Evolutionary conservation across 2,329 filamentous ascomycete species (phyloP), one percentile per base, ranked within the genome.

Genomic region (Hawksworthiomyces lignivorus): DNA sequence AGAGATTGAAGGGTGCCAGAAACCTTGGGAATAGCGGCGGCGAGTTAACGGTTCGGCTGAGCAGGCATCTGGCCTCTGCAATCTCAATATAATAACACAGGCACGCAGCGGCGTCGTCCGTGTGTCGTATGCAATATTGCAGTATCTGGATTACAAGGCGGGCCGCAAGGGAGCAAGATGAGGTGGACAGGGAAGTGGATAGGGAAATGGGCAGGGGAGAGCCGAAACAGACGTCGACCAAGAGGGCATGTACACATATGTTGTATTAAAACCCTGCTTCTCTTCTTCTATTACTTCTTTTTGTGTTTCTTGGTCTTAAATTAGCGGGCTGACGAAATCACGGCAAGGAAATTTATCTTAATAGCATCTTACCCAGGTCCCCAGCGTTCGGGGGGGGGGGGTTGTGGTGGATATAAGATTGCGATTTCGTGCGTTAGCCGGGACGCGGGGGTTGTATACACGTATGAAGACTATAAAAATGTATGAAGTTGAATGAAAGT

Each of bases 1-100:
- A 39, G 39, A 46, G 35, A 45, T 42, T 42, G 27, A 24, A 37
- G 41, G 41, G 26, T 24, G 37, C 31, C 17, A 17, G 27, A n/a
- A 34, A 24, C 20, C 31, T 27, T 18, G 41, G 31, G 20, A 28
- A 36, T 21, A 40, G 29, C 26, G 29, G 27, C 9, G 30, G 21
- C 5, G 15, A 7, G 29, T 14, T 32, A 39, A 17, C 20, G 29
- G 26, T 18, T 26, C 28, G 28, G n/a, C 20, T 29, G 28, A 32
- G 36, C 36, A 17, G 19, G 36, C 28, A 32, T n/a, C 15, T 18
- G 27, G 14, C 30, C 20, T n/a, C n/a, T n/a, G 36, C 27, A 31
- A 31, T 26, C 19, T 18, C 19, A 11, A 31, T 39, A 33, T 31
- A 27, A 5, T 28, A 17, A 39, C 20, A 15, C 29, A n/a, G n/a